Evolutionary conservation across 345 rosid species (phyloP).

Genomic region (Camelina laxa): DNA sequence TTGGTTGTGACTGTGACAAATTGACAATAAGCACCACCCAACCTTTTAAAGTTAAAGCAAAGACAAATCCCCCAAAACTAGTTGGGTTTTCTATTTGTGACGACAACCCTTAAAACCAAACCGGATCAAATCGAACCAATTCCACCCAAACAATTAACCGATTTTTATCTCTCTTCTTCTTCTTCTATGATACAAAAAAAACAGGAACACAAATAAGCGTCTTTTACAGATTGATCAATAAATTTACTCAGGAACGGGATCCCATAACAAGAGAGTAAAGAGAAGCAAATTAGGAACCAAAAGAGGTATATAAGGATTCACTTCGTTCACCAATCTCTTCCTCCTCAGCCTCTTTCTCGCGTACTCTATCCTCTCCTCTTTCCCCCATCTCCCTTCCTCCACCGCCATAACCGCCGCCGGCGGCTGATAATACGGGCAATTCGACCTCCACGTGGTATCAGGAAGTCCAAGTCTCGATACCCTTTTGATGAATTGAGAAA

Average conservation of each 20-base stretch:
- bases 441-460: conserved; percentile 71
- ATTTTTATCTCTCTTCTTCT: background rate
- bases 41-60: background rate
- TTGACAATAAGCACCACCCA: background rate
- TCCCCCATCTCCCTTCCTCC: conserved; percentile 77
- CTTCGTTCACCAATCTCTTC: conserved; percentile 48
- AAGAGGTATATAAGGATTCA: conserved; percentile 63
- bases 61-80: background rate
- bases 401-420: conserved; percentile 68
- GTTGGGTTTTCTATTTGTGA: background rate
- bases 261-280: conserved; percentile 62
- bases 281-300: conserved; percentile 63
- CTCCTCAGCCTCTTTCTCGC: conserved; percentile 64
- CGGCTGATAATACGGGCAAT: conserved; percentile 83
- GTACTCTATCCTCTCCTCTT: conserved; percentile 56
- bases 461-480: conserved; percentile 57
- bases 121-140: background rate
- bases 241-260: conserved; percentile 50
- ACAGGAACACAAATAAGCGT: background rate
- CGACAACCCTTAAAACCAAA: background rate
- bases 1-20: background rate
- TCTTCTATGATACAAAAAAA: background rate
- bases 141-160: background rate
- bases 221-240: background rate
- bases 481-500: conserved; percentile 63